Percentiles rank a stretch among this genome's conserved stretches.
Conservation (phyloP, 1,139 yeast species). For the Arxiozyma slooffiae region DNA sequence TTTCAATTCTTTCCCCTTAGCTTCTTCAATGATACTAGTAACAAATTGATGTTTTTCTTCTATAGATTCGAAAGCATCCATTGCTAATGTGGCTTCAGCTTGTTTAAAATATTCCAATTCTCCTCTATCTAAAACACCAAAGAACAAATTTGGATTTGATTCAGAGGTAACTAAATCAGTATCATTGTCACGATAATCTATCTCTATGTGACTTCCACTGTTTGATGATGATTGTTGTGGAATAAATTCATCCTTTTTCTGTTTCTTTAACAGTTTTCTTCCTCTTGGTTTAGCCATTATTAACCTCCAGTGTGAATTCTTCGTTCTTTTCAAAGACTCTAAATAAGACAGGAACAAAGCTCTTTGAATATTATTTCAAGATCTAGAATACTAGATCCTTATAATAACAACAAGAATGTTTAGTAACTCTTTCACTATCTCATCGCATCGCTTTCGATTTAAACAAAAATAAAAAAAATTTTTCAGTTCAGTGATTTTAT, state of each 20-base stretch:
- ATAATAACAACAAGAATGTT: background rate
- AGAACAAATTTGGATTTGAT: constrained; percentile 39
- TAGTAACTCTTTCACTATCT: too few relatives aligned
- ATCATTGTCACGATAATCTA: background rate
- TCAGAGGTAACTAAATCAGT: background rate
- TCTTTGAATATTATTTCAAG: background rate
- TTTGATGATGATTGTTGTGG: constrained; percentile 2
- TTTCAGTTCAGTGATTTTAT: too few relatives aligned
- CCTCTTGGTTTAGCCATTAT: constrained; percentile 45
- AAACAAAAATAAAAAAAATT: background rate
- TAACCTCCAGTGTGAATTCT: background rate
- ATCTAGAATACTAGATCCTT: background rate
- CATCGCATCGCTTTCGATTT: constrained; percentile 11
- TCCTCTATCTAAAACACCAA: constrained; percentile 73
- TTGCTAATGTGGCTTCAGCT: constrained; percentile 77
- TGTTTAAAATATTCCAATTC: constrained; percentile 87
- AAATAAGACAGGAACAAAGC: background rate
- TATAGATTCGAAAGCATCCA: constrained; percentile 63
- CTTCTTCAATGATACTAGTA: constrained; percentile 71
- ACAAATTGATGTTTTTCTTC: constrained; percentile 72
- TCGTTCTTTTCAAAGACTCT: background rate
- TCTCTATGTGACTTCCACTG: constrained; percentile 3
- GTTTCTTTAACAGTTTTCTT: constrained; percentile 49
- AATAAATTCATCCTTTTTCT: constrained; percentile 24
- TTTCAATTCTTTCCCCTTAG: constrained; percentile 82